phyloP scores from a whole-genome alignment of 176 grass and related monocot species.

The Ensete ventricosum region DNA sequence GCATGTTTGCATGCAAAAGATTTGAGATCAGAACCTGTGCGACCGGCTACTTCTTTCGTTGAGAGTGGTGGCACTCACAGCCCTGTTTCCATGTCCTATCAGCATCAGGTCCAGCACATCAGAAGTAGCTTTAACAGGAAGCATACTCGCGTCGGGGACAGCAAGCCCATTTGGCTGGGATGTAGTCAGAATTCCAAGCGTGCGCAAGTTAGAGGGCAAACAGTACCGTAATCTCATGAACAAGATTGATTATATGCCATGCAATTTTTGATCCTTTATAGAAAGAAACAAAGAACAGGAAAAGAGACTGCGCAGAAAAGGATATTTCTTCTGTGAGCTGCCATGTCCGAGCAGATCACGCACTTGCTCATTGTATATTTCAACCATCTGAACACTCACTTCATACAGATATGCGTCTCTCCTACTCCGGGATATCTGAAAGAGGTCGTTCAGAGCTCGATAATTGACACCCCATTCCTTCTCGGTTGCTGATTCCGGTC shows the following conservation, averaged over 20 bases:
- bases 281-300: too few relatives aligned
- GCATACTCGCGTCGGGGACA: slow-evolving; percentile 84
- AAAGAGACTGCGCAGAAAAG: slow-evolving; percentile 11
- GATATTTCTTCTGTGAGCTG: slow-evolving; percentile 94
- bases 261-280: too few relatives aligned
- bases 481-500: slow-evolving; percentile 70
- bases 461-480: slow-evolving; percentile 99
- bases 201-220: slow-evolving; percentile 49
- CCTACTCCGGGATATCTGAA: slow-evolving; percentile 73
- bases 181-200: slow-evolving; percentile 83
- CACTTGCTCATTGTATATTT: slow-evolving; percentile 99
- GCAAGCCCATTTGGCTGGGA: slow-evolving; percentile 87
- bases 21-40: slow-evolving; percentile 45
- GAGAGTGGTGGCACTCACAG: slow-evolving; percentile 81
- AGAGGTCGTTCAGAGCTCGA: slow-evolving; percentile 92
- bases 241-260: too few relatives aligned
- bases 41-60: slow-evolving; percentile 99
- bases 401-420: slow-evolving; percentile 82
- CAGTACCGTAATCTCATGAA: too few relatives aligned
- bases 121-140: slow-evolving; percentile 69
- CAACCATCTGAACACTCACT: slow-evolving; percentile 97
- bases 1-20: background rate
- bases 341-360: slow-evolving; percentile 86
- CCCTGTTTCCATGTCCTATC: slow-evolving; percentile 77
- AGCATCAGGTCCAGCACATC: slow-evolving; percentile 88